Evolutionary conservation across 441 rosid genomes (phyloP).

Genomic region (Flueggea neowawraea): DNA sequence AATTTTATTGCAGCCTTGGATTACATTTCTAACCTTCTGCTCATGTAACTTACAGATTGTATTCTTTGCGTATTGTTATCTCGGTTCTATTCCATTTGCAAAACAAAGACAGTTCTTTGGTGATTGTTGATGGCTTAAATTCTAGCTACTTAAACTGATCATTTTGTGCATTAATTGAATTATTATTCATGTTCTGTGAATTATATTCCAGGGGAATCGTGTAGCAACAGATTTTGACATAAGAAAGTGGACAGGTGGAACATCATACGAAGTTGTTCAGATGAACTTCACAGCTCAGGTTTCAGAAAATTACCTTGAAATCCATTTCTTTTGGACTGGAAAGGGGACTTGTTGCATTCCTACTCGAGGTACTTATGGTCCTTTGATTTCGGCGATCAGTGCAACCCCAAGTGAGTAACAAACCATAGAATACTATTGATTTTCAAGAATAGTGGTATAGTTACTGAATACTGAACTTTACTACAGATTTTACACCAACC

Average conservation of each 20-base stretch:
- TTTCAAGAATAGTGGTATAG: neutral
- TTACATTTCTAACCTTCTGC: no score
- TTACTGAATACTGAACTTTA: conserved; percentile 15
- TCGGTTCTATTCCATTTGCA: no score
- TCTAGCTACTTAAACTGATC: no score
- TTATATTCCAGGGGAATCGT: conserved; percentile 34
- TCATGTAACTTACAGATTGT: no score
- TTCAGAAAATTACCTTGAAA: conserved; percentile 53
- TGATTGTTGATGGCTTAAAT: no score
- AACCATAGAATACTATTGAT: neutral
- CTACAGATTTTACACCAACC: conserved; percentile 60
- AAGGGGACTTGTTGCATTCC: conserved; percentile 73
- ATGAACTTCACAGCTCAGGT: conserved; percentile 36
- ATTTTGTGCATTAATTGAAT: no score
- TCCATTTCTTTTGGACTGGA: conserved; percentile 71
- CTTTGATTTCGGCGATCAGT: conserved; percentile 48
- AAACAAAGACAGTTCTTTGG: no score
- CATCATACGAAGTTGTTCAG: conserved; percentile 19
- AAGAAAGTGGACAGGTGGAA: conserved; percentile 24
- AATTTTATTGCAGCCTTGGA: no score
- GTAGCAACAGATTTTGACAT: conserved; percentile 56
- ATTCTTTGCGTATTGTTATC: no score
- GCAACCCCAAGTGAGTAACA: conserved; percentile 48
- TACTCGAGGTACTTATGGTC: conserved; percentile 43
- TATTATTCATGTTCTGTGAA: neutral